Evolutionary conservation across 208 protist species (phyloP).

Genomic region (Trichomonas tenax): DNA sequence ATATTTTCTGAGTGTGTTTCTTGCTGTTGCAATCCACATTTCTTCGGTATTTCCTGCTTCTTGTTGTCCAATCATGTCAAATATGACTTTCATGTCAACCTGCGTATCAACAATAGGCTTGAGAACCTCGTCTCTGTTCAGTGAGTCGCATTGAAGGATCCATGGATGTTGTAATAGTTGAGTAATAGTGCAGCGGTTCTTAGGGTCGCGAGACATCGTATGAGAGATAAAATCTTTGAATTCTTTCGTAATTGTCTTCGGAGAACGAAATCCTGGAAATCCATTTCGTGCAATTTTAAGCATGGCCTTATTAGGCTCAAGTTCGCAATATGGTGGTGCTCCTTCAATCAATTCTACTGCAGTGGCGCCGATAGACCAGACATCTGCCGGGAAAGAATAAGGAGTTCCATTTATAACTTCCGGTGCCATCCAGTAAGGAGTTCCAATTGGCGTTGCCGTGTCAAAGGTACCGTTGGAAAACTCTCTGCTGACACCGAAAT

Average conservation of each 20-base stretch:
- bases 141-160: background rate
- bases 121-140: background rate
- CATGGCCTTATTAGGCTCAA: slow-evolving; percentile 9
- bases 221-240: background rate
- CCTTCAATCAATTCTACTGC: slow-evolving; percentile 29
- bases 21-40: too few species aligned
- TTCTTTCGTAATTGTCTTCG: background rate
- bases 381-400: background rate
- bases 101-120: background rate
- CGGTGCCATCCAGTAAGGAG: slow-evolving; percentile 6
- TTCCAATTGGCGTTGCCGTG: background rate
- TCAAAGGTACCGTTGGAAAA: background rate
- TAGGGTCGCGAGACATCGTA: background rate
- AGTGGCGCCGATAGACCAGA: background rate
- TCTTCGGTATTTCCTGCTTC: too few species aligned
- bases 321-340: slow-evolving; percentile 23
- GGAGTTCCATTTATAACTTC: background rate
- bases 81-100: too few species aligned
- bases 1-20: too few species aligned
- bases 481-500: slow-evolving; percentile 34
- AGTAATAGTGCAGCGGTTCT: background rate
- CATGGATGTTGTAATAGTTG: background rate
- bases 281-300: background rate
- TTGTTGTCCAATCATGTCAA: too few species aligned
- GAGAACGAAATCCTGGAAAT: background rate